A percentile compares a stretch with the other conserved stretches of the same genome.
Conservation (phyloP, 1,284 basidiomycete species). For the Boletus holoroseus region DNA sequence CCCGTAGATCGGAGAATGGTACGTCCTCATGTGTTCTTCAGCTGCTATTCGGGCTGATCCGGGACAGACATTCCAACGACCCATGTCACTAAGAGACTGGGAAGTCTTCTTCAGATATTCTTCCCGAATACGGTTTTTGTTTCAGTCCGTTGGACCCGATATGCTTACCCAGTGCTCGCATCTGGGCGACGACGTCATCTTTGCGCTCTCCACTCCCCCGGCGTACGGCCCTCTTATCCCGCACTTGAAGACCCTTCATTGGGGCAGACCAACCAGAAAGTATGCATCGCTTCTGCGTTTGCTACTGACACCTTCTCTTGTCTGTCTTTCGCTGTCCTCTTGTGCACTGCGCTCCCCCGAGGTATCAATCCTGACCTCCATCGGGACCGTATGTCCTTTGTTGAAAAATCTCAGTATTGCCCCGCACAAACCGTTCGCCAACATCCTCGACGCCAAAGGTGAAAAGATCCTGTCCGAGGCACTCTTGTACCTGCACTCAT, state of each 20-base stretch:
- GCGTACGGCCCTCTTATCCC: conserved; percentile 23
- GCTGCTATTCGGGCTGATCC: conserved; percentile 4
- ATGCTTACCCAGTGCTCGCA: not conserved
- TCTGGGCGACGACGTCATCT: conserved; percentile 23
- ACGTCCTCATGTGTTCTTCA: not conserved
- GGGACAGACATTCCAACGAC: conserved; percentile 21
- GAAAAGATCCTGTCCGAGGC: conserved; percentile 21
- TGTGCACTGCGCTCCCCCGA: conserved; percentile 16
- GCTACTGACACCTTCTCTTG: conserved; percentile 23
- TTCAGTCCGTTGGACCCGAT: not conserved
- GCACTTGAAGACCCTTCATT: conserved; percentile 20
- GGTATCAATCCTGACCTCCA: conserved; percentile 21
- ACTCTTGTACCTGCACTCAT: conserved; percentile 17
- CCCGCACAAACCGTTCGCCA: not conserved
- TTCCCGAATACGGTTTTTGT: conserved; percentile 16
- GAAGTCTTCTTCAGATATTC: conserved; percentile 27
- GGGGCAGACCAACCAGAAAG: conserved; percentile 17
- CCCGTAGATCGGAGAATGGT: conserved; percentile 12
- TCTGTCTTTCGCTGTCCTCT: conserved; percentile 11
- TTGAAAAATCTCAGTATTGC: conserved; percentile 18
- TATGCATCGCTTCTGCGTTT: conserved; percentile 23
- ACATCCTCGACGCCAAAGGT: conserved; percentile 6
- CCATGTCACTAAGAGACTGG: conserved; percentile 31
- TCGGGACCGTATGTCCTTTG: conserved; percentile 22
- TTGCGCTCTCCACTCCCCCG: conserved; percentile 25